Evolutionary conservation across 495 filamentous ascomycete species (phyloP).

Genomic region (Endocarpon pusillum): DNA sequence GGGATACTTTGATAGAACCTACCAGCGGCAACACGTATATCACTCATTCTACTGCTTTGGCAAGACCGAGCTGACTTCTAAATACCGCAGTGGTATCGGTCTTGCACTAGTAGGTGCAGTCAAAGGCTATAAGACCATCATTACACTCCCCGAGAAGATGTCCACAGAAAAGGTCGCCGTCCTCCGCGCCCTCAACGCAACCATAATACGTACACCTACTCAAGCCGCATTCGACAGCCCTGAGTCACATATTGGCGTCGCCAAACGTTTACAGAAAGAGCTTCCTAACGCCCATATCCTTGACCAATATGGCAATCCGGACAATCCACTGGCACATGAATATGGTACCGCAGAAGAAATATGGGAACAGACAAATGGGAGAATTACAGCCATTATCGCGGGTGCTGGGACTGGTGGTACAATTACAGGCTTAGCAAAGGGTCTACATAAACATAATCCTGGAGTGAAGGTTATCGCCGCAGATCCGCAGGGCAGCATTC

Average conservation of each 20-base stretch:
- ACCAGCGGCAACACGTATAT: constrained; percentile 89
- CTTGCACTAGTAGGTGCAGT: constrained; percentile 85
- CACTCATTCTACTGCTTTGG: neutral
- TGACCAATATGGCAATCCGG: constrained; percentile 83
- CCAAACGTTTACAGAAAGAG: constrained; percentile 76
- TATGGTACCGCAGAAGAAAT: constrained; percentile 92
- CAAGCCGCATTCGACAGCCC: constrained; percentile 87
- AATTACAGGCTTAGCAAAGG: constrained; percentile 75
- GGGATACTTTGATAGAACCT: constrained; percentile 92
- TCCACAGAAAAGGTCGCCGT: constrained; percentile 94
- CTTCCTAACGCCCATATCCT: constrained; percentile 92
- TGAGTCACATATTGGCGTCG: constrained; percentile 94
- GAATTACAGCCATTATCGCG: constrained; percentile 71
- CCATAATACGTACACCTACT: constrained; percentile 94
- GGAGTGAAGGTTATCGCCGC: constrained; percentile 75
- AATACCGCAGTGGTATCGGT: constrained; percentile 69
- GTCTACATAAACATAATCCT: constrained; percentile 71
- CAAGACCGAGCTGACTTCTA: neutral
- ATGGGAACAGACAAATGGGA: constrained; percentile 76
- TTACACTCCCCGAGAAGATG: constrained; percentile 99
- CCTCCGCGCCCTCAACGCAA: constrained; percentile 78
- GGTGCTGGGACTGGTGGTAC: constrained; percentile 94
- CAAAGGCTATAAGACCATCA: constrained; percentile 94
- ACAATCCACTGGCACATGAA: constrained; percentile 92
- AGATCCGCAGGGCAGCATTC: constrained; percentile 76